Evolutionary conservation across 2,329 filamentous ascomycete species (phyloP), one percentile per base, ranked within the genome.

Genomic region (Fusarium brachygibbosum): DNA sequence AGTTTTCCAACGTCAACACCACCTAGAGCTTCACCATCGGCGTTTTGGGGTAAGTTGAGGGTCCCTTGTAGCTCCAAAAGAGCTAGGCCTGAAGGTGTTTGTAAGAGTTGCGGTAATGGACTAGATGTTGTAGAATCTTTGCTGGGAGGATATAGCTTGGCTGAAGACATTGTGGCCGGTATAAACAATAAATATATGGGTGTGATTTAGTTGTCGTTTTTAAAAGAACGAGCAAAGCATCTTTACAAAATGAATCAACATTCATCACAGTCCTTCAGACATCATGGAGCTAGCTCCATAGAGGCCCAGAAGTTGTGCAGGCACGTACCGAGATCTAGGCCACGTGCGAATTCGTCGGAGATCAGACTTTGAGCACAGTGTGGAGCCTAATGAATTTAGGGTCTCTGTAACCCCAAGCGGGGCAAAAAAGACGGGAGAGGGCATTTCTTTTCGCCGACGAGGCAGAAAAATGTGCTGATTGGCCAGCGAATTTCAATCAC

Each of bases 1-100:
- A 97, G 85, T 58, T 88, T 89, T 32, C 94, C 94, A 68, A 97
- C 84, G 21, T 79, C 74, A 4, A 76, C 64, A 19, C 77, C 76
- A 8, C 67, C 63, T 35, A 80, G 65, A 7, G 76, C 49, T 23
- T 76, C 67, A 28, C 78, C 69, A 52, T 81, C 72, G 12, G 72
- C 67, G 25, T 79, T 75, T 3, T 81, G 68, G 10, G 93, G 90
- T 2, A 94, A 84, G 79, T 97, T 95, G 81, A 99, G 90, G 16
- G 89, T 93, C 65, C 94, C 96, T 83, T 99, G 96, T 16, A 99
- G 88, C 81, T 98, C 96, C 59, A 99, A 84, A 45, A 99, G 85
- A 19, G 95, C 95, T 40, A 98, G 87, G 51, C 96, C 96, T 0
- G 92, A 90, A 1, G 96, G 96, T 1, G 95, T 98, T 73, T 94